Base-by-base conservation (phyloP, 1,284 basidiomycete genomes). In the Pterulicium gracile region DNA sequence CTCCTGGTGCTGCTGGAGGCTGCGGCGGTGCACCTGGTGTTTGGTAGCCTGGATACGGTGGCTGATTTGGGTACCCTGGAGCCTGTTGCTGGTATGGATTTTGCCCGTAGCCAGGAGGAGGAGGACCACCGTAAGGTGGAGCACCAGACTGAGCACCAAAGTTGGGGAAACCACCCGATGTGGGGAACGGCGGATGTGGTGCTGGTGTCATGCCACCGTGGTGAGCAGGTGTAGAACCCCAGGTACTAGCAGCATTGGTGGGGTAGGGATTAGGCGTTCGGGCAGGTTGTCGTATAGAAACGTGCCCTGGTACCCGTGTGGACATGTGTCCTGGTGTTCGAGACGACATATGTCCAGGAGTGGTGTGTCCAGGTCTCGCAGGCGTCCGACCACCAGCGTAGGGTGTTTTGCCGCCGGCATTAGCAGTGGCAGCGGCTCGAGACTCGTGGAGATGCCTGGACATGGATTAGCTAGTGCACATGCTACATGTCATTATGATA, bases 311-410 rank as follows among this genome's bases (percentile, higher is more conserved):
- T 7, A 39, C 15, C 19, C 36, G n/a, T 13, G 36, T 39, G 5
- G 36, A 39, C 5, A 39, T 17, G 19, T 39, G 36, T 19, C 20
- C 42, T 21, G 42, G 42, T 5, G 19, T 21, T 43, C 83, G 81
- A 40, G 81, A 70, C 18, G 86, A 88, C 63, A 78, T 68, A 55
- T 77, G 81, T 2, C 86, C 84, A 14, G 87, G 84, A 3, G 85
- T 88, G 18, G 76, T 72, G 53, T 81, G 77, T 13, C 85, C 86
- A 13, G 79, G 77, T 20, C 83, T 72, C 12, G 73, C 87, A 42
- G 88, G 88, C 5, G 88, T 90, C 43, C 85, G 75, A n/a, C 73
- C 66, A 42, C 81, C 81, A 42, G 77, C 81, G 50, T 80, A 90
- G 0, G 90, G 88, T 0, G 89, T 93, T 59, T 85, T 85, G 4